Percentiles rank a stretch among this genome's conserved stretches.
Conservation (phyloP, 179 eudicot genomes). For the Spinacia oleracea region DNA sequence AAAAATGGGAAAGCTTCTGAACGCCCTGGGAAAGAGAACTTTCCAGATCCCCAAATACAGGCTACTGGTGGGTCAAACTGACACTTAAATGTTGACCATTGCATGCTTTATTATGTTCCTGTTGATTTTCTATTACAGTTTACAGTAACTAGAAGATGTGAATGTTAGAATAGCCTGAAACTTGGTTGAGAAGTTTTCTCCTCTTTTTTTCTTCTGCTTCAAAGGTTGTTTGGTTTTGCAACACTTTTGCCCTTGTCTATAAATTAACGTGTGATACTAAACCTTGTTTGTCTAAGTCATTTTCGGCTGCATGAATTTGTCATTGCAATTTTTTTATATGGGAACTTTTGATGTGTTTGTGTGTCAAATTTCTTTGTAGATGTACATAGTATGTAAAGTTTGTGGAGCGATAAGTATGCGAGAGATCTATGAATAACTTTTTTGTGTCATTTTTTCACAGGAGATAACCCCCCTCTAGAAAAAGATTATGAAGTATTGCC, state of each 20-base stretch:
- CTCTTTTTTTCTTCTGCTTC: background rate
- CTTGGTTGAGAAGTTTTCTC: background rate
- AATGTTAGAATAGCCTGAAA: background rate
- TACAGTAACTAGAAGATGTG: background rate
- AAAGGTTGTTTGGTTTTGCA: background rate
- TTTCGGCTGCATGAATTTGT: background rate
- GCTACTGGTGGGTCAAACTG: constrained; percentile 38
- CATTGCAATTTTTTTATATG: background rate
- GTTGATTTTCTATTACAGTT: background rate
- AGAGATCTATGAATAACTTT: background rate
- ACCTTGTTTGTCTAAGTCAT: background rate
- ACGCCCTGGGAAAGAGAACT: constrained; percentile 53
- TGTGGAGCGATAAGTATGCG: background rate
- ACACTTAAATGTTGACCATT: background rate
- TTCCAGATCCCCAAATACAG: constrained; percentile 27
- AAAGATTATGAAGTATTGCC: constrained; percentile 43
- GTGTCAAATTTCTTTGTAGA: background rate
- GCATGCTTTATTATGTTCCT: background rate
- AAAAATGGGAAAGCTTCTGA: constrained; percentile 39
- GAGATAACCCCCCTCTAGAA: constrained; percentile 28
- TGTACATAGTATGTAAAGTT: background rate
- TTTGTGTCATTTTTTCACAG: constrained; percentile 29
- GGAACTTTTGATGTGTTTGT: background rate
- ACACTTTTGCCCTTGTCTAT: background rate
- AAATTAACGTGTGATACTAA: background rate